These are phyloP conservation scores for Alopecurus myosuroides DNA, from an alignment of 176 grass and related monocot species.

Conservation along the genomic window DNA sequence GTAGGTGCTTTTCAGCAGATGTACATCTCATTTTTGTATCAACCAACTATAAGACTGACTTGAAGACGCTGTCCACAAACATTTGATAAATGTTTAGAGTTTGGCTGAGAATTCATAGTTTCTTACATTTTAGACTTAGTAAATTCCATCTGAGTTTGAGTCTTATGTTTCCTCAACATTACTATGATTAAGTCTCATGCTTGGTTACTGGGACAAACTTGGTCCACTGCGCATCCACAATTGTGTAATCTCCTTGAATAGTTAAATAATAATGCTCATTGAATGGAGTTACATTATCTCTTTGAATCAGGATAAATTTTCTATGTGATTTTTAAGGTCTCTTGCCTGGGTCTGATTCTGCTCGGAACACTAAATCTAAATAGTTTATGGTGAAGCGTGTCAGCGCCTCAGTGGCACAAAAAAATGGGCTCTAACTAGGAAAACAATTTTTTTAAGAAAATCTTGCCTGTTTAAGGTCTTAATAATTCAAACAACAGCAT, in stretches of 20 bases:
- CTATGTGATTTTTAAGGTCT: background rate
- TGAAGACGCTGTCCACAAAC: background rate
- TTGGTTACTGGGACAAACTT: background rate
- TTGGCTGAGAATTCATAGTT: background rate
- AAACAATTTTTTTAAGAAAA: background rate
- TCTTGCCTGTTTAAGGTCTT: background rate
- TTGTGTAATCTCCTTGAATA: background rate
- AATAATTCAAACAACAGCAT: background rate
- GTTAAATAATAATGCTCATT: background rate
- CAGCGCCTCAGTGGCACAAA: background rate
- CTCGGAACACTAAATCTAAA: background rate
- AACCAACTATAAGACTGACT: background rate
- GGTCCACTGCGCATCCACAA: background rate
- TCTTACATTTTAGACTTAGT: background rate
- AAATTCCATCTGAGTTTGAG: background rate
- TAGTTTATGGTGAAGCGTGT: background rate
- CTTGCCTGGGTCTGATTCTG: background rate
- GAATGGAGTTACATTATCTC: background rate
- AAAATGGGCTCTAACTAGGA: background rate
- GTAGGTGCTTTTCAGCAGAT: background rate
- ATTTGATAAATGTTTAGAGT: background rate
- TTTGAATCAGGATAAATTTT: background rate
- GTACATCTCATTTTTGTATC: conserved; percentile 1
- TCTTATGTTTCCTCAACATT: background rate
- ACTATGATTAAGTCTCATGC: background rate